Evolutionary conservation across 768 basidiomycete species (phyloP).

Genomic region (Suillus fuscotomentosus): DNA sequence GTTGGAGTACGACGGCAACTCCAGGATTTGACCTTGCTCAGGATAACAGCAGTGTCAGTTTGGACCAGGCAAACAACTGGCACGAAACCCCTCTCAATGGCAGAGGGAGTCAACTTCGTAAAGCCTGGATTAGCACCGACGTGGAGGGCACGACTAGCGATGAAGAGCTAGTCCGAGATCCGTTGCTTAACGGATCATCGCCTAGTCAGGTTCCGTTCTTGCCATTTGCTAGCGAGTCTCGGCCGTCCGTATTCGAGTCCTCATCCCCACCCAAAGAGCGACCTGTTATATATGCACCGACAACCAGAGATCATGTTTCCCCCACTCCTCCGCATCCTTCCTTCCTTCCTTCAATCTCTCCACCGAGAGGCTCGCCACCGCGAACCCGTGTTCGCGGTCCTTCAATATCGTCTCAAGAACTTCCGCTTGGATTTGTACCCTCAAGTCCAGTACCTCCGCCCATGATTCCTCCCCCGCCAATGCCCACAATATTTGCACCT

Average conservation of each 20-base stretch:
- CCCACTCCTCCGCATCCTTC: slow-evolving; percentile 7
- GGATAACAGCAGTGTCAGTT: slow-evolving; percentile 14
- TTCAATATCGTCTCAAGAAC: slow-evolving; percentile 9
- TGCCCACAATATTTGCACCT: slow-evolving; percentile 5
- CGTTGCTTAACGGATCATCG: slow-evolving; percentile 9
- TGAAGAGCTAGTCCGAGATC: slow-evolving; percentile 23
- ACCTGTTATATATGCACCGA: slow-evolving; percentile 12
- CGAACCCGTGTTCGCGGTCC: slow-evolving; percentile 10
- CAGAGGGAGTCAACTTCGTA: slow-evolving; percentile 20
- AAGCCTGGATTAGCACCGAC: slow-evolving; percentile 43
- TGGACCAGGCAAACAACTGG: slow-evolving; percentile 24
- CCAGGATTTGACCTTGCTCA: slow-evolving; percentile 49
- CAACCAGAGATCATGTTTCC: slow-evolving; percentile 7
- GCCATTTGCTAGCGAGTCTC: background rate
- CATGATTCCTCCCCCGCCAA: slow-evolving; percentile 21
- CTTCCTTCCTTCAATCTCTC: slow-evolving; percentile 1
- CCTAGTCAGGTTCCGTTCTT: slow-evolving; percentile 20
- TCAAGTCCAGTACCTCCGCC: slow-evolving; percentile 15
- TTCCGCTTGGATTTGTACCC: slow-evolving; percentile 17
- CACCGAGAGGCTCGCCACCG: slow-evolving; percentile 13
- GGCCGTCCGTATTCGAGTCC: slow-evolving; percentile 11
- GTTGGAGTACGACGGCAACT: slow-evolving; percentile 77
- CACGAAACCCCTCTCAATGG: slow-evolving; percentile 29
- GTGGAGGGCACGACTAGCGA: slow-evolving; percentile 35
- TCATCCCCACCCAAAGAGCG: slow-evolving; percentile 13